Base-by-base conservation (phyloP, 2,329 filamentous ascomycete species). In the Cladosporium sp. region DNA sequence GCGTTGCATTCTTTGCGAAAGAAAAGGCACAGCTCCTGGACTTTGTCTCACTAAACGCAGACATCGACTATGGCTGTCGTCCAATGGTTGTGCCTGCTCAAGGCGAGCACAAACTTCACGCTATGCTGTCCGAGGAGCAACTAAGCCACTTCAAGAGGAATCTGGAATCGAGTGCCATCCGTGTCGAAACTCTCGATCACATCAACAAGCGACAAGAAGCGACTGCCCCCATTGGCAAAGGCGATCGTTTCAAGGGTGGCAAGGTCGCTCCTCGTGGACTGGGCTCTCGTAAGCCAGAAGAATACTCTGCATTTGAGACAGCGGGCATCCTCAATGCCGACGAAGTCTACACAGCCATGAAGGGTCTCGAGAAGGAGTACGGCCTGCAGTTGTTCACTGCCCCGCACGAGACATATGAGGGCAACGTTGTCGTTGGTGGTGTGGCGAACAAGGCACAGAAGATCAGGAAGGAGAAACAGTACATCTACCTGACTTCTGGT, bases 401-500 rank as follows among this genome's bases (percentile, higher is more conserved):
- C 1, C 81, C 82, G 0, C 73, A 80, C 69, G 77, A 76, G 70
- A 84, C 82, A 0, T 78, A 80, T 68, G 77, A 83, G 55, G 78
- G 78, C 28, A 77, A 78, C 3, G 74, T 73, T 3, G 74, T 81
- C 21, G 70, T 76, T 26, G 82, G 79, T 7, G 77, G 72, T n/a
- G 78, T 78, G 65, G 77, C 85, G 37, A 83, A 84, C 26, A 79
- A 79, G 21, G 78, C 78, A 26, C 77, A 75, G n/a, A 77, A 78
- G 37, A 63, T 63, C 33, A 37, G 61, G 68, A 78, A 78, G 60
- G 74, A 76, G 44, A 74, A 75, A 5, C 83, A 83, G 69, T 79
- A 81, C 40, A 80, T 85, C 31, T 85, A 84, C 71, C 75, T 88
- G 65, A 83, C 83, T 66, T 81, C 81, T 50, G 84, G 79, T 29